Base-by-base conservation (phyloP, 2,329 filamentous ascomycete genomes). In the Ophiostoma ulmi region DNA sequence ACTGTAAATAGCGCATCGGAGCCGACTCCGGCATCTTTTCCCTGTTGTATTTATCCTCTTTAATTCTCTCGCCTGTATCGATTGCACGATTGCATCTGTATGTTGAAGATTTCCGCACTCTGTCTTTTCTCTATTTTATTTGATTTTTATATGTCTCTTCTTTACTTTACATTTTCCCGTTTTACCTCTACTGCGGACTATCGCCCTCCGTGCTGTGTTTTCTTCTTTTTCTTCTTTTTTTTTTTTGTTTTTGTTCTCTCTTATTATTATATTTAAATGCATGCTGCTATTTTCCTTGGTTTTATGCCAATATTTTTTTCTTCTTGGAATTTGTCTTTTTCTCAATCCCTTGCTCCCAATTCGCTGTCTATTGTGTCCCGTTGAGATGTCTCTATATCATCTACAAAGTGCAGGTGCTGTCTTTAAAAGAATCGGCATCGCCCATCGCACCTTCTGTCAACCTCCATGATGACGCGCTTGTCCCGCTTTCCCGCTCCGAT, bases 401-500 rank as follows among this genome's bases (percentile, higher is more conserved):
- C 44, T 48, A 48, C 44, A 48, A 48, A 48, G 44, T 20, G 44
- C 44, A 48, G 44, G 44, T 48, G 44, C 44, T 17, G 17, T 48
- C 44, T 20, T 20, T 4, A 31, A 31, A 31, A 31, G 3, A 20
- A 48, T 48, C 44, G 44, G 5, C 38, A 44, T 44, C 41, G 14
- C 41, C 44, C 52, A 58, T 64, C 61, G 55, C 68, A 64, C 58
- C 55, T 68, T 44, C 4, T 31, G 38, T 61, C 44, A 48, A 48
- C 8, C 44, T 52, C 38, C n/a, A 39, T 22, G n/a, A 67, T 64
- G 61, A 64, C 61, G 61, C 61, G 61, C 61, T 35, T 64, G 61
- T 36, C 61, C 61, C 61, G 61, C 61, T 64, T 64, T 64, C 38
- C 61, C 61, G 61, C 61, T 64, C 61, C 61, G 61, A 38, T 64